Base-by-base conservation (phyloP, 495 filamentous ascomycete species). In the Diplogelasinospora grovesii region DNA sequence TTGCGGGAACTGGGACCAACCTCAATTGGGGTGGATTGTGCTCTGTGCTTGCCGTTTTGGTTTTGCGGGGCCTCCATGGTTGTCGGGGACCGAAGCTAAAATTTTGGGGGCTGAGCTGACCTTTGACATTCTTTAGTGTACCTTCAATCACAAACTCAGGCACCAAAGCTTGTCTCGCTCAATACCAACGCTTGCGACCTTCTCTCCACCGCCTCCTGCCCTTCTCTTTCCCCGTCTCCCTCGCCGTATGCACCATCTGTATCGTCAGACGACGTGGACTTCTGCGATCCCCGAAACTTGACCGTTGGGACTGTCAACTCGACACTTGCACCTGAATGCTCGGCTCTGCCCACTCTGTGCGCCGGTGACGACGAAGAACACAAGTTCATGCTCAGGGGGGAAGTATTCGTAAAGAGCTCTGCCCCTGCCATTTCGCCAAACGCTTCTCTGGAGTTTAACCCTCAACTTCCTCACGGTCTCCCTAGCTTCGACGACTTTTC, bases 251-350 rank as follows among this genome's bases (percentile, higher is more conserved):
- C 86, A 20, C 77, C 77, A 36, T 82, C 82, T 2, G 63, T 79
- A 41, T 68, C 79, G 36, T 76, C 78, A 2, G 81, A 85, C 26
- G 85, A 88, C 53, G 61, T 81, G 48, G 79, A 88, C 63, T 95
- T 95, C 54, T 97, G 92, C 65, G 88, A 98, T 54, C 92, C 92
- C 16, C 84, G 89, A 45, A 85, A 94, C 53, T 71, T 98, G 33
- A 92, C 85, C 4, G 89, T 95, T 29, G 78, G 79, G 56, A 70
- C 78, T 1, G 71, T 78, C 26, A 69, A 69, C 57, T 64, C 62
- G 34, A 69, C 60, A 46, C 57, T 77, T 42, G 68, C 72, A 22
- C 66, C 78, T 20, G 84, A 87, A 19, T 82, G 89, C 38, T 75
- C 84, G 22, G 60, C 58, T 36, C 69, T 63, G 41, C 60, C 60